These are phyloP conservation scores for Eucalyptus tenuipes DNA, from an alignment of 345 rosid species.

Conservation along the genomic window DNA sequence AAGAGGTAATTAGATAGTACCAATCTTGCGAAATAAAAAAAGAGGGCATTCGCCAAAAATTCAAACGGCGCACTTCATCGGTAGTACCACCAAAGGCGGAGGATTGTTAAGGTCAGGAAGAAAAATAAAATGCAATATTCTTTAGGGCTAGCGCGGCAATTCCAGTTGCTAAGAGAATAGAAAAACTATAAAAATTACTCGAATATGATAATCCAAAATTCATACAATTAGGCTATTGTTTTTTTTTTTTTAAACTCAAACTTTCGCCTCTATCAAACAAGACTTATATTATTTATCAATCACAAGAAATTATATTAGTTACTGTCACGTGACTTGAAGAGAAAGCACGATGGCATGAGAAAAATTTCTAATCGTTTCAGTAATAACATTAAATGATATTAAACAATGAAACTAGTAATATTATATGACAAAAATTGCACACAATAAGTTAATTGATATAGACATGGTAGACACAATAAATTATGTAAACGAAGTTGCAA, in stretches of 20 bases:
- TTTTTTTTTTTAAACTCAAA: not conserved
- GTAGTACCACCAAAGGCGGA: not conserved
- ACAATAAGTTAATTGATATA: not conserved
- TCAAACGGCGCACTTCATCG: not conserved
- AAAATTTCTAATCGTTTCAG: not conserved
- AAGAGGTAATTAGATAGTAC: not conserved
- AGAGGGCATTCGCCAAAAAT: not conserved
- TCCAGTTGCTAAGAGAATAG: not conserved
- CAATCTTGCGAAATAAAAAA: not conserved
- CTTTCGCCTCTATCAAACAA: not conserved
- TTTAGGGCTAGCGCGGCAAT: not conserved
- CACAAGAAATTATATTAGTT: not conserved
- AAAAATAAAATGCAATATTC: not conserved
- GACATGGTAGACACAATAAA: not conserved
- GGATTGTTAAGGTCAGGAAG: not conserved
- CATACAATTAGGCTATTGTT: not conserved
- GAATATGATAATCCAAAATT: not conserved
- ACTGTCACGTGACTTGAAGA: not conserved
- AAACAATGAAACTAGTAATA: not conserved
- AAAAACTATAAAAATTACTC: not conserved
- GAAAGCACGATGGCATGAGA: not conserved
- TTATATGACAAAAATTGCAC: not conserved
- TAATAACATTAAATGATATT: not conserved
- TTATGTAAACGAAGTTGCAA: not conserved
- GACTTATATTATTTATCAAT: not conserved